phyloP scores from a whole-genome alignment of 257 asterid species.

The Przewalskia tangutica region DNA sequence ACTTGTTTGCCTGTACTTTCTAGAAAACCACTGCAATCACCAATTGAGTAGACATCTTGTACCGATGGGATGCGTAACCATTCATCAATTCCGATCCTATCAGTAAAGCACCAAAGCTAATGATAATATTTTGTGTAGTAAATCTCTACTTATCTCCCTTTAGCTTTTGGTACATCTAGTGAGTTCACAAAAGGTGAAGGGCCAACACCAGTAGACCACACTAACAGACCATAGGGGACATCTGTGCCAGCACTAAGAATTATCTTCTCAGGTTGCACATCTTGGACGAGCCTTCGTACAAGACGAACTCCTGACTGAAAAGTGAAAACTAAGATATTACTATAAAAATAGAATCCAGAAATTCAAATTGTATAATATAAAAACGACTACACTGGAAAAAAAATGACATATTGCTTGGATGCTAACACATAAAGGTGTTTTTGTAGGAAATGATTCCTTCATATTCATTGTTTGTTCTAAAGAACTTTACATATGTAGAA shows the following conservation, averaged over 20 bases:
- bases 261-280: constrained; percentile 72
- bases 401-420: no score
- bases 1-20: constrained; percentile 86
- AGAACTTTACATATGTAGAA: no score
- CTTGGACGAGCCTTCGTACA: constrained; percentile 80
- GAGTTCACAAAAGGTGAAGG: constrained; percentile 57
- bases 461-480: no score
- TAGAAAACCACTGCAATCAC: constrained; percentile 93
- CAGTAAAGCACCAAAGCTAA: neutral
- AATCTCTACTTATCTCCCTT: constrained; percentile 51
- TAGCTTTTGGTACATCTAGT: constrained; percentile 78
- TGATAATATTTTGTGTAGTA: no score
- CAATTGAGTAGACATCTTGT: constrained; percentile 77
- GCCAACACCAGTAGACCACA: no score
- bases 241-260: constrained; percentile 68
- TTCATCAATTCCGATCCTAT: constrained; percentile 41
- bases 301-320: constrained; percentile 98
- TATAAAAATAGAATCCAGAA: neutral
- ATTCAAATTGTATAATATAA: neutral
- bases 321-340: constrained; percentile 39
- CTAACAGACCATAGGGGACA: no score
- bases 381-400: no score
- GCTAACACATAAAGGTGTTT: no score
- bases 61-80: constrained; percentile 80
- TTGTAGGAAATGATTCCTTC: no score